Conservation (phyloP, 352 stramenopile species). For the Phytophthora tentaculata region DNA sequence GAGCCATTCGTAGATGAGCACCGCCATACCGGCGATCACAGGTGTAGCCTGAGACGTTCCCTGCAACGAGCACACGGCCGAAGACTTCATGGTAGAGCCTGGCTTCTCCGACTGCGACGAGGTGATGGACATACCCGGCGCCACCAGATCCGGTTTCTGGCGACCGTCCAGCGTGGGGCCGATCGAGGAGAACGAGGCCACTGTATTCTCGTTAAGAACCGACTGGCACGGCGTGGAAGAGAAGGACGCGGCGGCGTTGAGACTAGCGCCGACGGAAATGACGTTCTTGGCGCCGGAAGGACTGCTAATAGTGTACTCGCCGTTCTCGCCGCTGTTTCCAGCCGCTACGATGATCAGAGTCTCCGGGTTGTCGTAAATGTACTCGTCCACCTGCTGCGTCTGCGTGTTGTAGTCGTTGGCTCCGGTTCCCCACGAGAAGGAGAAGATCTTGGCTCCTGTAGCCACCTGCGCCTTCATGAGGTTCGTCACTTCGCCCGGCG, state of each 20-base stretch:
- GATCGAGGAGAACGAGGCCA: conserved; percentile 75
- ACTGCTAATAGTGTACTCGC: conserved; percentile 60
- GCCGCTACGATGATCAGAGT: conserved; percentile 83
- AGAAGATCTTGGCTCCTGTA: conserved; percentile 66
- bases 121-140: conserved; percentile 72
- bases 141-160: conserved; percentile 83
- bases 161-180: conserved; percentile 74
- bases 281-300: conserved; percentile 87
- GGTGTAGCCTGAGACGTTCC: conserved; percentile 90
- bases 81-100: conserved; percentile 50
- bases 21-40: conserved; percentile 75
- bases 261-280: conserved; percentile 77
- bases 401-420: conserved; percentile 70
- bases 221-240: conserved; percentile 50
- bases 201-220: conserved; percentile 66
- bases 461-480: conserved; percentile 68
- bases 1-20: conserved; percentile 90
- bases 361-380: conserved; percentile 81
- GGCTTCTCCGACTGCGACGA: conserved; percentile 66
- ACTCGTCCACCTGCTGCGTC: conserved; percentile 65
- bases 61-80: conserved; percentile 50
- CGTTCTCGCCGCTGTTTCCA: conserved; percentile 82
- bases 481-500: conserved; percentile 46
- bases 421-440: conserved; percentile 73
- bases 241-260: conserved; percentile 63